phyloP scores from a whole-genome alignment of 768 basidiomycete genomes.

The Pleurotus giganteus region DNA sequence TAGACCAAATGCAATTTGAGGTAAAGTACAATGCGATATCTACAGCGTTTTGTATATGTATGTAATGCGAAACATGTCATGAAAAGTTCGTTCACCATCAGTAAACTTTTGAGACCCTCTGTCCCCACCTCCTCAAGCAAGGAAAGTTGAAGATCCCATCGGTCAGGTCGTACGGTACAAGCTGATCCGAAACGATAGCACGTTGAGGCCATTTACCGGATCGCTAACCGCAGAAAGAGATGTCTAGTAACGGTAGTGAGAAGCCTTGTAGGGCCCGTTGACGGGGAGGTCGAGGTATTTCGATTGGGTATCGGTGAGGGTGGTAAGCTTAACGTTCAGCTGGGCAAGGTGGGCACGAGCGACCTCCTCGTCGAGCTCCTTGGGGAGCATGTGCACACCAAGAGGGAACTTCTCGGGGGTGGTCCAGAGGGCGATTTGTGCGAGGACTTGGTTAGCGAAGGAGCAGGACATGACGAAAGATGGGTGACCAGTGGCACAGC shows the following conservation, averaged over 20 bases:
- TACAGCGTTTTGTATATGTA: too few relatives aligned
- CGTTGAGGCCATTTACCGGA: constrained; percentile 70
- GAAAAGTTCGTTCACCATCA: neutral
- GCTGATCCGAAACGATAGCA: constrained; percentile 44
- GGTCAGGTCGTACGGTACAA: constrained; percentile 42
- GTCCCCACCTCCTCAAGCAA: constrained; percentile 18
- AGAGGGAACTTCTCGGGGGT: constrained; percentile 89
- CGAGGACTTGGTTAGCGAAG: constrained; percentile 97
- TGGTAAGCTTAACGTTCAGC: constrained; percentile 92
- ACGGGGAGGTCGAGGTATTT: constrained; percentile 89
- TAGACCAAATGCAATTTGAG: too few relatives aligned
- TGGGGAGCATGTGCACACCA: constrained; percentile 98
- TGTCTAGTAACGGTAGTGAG: constrained; percentile 44
- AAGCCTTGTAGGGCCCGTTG: constrained; percentile 66
- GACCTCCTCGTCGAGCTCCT: constrained; percentile 98
- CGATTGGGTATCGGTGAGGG: constrained; percentile 70
- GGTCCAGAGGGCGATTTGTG: constrained; percentile 98
- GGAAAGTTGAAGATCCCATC: constrained; percentile 72
- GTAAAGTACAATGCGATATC: too few relatives aligned
- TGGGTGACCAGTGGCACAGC: constrained; percentile 97
- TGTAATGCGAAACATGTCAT: too few relatives aligned
- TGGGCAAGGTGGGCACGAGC: constrained; percentile 92
- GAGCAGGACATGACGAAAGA: constrained; percentile 99
- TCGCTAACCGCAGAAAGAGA: constrained; percentile 26
- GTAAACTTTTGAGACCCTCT: constrained; percentile 38